Base-by-base conservation (phyloP, 177 flowering plant species). In the Tripterygium wilfordii region DNA sequence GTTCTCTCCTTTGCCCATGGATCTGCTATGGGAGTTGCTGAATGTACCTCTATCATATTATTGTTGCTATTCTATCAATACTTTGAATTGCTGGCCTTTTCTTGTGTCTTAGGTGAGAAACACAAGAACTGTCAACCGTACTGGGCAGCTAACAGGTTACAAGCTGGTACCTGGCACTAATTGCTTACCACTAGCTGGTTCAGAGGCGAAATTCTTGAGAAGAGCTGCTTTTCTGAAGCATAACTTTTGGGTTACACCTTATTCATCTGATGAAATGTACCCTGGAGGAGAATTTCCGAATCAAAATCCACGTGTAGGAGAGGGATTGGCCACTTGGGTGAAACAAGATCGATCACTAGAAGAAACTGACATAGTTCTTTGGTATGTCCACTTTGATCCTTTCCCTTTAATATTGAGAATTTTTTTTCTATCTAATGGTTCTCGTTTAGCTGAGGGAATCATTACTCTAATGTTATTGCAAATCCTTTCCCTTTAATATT, bases 271-370 rank as follows among this genome's bases (percentile, higher is more conserved):
- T 48, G 95, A 91, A 60, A 79, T 66, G 66, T 85, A 74, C 62
- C 98, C 96, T 31, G 98, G 96, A 49, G 98, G 95, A 53, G 98
- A 91, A 63, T 91, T 91, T 66, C 98, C 98, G 17, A 88, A 88
- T 60, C 98, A 91, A 61, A 91, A 91, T 69, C 98, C 98, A 48
- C 96, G 96, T 40, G 75, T 67, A 52, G 79, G 88, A 8, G 98
- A 91, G 50, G 98, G 98, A 28, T 61, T 91, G 61, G 80, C 86
- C 42, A 85, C 96, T 4, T 91, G 96, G 96, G 96, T 88, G 35
- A 76, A 88, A 73, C 66, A 85, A 46, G 67, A 88, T 46, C 77
- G 96, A 9, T 37, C 87, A 21, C 70, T 88, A 41, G 96, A 88
- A 59, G 98, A 91, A 75, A 71, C 86, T 33, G 79, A 91, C 55